phyloP scores from a whole-genome alignment of 2,329 filamentous ascomycete species.

The Alternaria alternata region DNA sequence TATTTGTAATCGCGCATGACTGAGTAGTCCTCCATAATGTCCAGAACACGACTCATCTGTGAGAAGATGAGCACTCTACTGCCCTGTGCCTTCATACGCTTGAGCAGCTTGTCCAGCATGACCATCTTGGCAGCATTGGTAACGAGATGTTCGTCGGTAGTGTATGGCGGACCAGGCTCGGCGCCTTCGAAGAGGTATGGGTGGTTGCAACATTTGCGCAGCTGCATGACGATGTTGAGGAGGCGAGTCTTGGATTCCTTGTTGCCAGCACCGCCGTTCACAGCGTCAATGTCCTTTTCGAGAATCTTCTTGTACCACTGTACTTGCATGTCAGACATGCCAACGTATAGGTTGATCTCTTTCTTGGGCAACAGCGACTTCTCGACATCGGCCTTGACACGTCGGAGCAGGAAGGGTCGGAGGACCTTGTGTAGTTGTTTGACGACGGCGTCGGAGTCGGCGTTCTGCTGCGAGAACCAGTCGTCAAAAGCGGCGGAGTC shows the following conservation, averaged over 20 bases:
- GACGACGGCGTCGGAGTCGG: slow-evolving; percentile 93
- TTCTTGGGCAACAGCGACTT: slow-evolving; percentile 98
- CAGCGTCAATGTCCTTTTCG: slow-evolving; percentile 98
- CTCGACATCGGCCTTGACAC: slow-evolving; percentile 97
- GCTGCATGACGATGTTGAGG: slow-evolving; percentile 98
- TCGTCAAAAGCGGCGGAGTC: slow-evolving; percentile 96
- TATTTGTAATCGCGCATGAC: slow-evolving; percentile 95
- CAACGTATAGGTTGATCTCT: slow-evolving; percentile 94
- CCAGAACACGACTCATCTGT: slow-evolving; percentile 96
- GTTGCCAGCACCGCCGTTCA: slow-evolving; percentile 95
- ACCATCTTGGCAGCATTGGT: slow-evolving; percentile 97
- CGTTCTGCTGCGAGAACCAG: slow-evolving; percentile 92
- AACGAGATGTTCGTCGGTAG: slow-evolving; percentile 94
- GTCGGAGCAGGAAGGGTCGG: slow-evolving; percentile 89
- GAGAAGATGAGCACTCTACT: slow-evolving; percentile 99
- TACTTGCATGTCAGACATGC: slow-evolving; percentile 99
- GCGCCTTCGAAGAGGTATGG: slow-evolving; percentile 98
- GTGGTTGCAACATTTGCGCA: slow-evolving; percentile 98
- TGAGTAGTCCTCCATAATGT: slow-evolving; percentile 98
- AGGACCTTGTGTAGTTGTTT: slow-evolving; percentile 94
- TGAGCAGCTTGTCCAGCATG: slow-evolving; percentile 90
- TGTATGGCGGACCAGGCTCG: slow-evolving; percentile 96
- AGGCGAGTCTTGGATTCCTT: slow-evolving; percentile 96
- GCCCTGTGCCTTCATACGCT: slow-evolving; percentile 81
- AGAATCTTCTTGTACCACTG: slow-evolving; percentile 99